Conservation (phyloP, 345 rosid genomes). For the Nephelium lappaceum region DNA sequence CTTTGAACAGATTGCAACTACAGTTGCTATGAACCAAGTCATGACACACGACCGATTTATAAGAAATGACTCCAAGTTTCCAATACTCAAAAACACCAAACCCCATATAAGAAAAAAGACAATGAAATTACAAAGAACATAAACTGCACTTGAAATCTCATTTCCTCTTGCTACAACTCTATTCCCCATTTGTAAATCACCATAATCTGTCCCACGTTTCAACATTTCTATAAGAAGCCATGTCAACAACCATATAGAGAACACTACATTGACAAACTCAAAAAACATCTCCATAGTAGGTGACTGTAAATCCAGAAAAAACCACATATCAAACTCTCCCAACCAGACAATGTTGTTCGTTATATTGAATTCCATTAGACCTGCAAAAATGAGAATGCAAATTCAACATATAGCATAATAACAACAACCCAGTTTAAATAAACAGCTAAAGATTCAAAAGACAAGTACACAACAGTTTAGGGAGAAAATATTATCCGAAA, state of each 20-base stretch:
- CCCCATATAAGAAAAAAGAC: conserved; percentile 36
- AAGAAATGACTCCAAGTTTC: conserved; percentile 17
- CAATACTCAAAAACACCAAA: conserved; percentile 41
- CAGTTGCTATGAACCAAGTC: conserved; percentile 49
- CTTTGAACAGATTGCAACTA: conserved; percentile 28
- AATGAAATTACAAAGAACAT: conserved; percentile 32
- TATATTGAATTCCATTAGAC: too few relatives aligned
- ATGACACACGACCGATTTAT: conserved; percentile 22
- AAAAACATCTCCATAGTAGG: conserved; percentile 18
- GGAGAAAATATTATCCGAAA: too few relatives aligned
- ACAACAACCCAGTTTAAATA: too few relatives aligned
- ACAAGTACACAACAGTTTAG: too few relatives aligned
- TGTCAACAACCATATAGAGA: conserved; percentile 22
- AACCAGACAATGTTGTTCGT: too few relatives aligned
- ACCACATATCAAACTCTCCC: too few relatives aligned
- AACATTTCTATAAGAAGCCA: conserved; percentile 31
- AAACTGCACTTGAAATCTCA: neutral
- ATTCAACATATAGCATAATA: too few relatives aligned
- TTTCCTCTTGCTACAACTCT: conserved; percentile 1
- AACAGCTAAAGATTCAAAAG: too few relatives aligned
- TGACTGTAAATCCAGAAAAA: conserved; percentile 7
- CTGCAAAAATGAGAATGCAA: too few relatives aligned
- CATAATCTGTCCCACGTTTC: conserved; percentile 24
- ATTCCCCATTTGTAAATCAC: neutral
- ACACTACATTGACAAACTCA: conserved; percentile 35